Base-by-base conservation (phyloP, 257 asterid species). In the Solanum phureja region DNA sequence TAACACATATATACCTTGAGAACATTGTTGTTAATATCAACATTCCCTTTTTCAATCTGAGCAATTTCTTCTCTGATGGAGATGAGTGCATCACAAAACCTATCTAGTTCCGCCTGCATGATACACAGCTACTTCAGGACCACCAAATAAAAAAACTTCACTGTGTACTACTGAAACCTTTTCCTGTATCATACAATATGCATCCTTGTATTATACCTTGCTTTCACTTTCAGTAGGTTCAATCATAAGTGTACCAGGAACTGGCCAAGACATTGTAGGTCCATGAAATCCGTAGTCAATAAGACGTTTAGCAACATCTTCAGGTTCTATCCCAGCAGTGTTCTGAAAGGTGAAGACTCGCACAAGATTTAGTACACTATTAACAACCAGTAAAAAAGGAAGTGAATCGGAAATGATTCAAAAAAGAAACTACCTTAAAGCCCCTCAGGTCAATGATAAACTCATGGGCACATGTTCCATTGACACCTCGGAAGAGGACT, bases 221-320 rank as follows among this genome's bases (percentile, higher is more conserved):
- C 99, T 96, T 92, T 96, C 99, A 90, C 99, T 96, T 91, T 96
- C 98, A 33, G 98, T 96, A 18, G 99, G 99, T 87, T 96, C 99
- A 88, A 96, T 92, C 99, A 96, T 96, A 88, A 96, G 99, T 10
- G 99, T 96, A 85, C 99, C 99, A 3, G 99, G 98, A 72, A 96
- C 99, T 1, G 99, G 99, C 98, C 98, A 96, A 19, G 99, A 96
- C 99, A 96, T 96, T 75, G 99, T 96, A 46, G 99, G 99, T 76
- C 92, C 99, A 88, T 96, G 99, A 75, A 96, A 96, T 91, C 99
- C 99, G 58, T 96, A 96, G 90, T 96, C 99, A 93, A 96, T 96
- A 44, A 96, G 98, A 91, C 99, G 99, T 87, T 96, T 96, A 52
- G 99, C 99, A 86, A 96, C 98, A 89, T 96, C 99, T 91, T 96